Base-by-base conservation (phyloP, 768 basidiomycete genomes). In the Amanita thiersii region DNA sequence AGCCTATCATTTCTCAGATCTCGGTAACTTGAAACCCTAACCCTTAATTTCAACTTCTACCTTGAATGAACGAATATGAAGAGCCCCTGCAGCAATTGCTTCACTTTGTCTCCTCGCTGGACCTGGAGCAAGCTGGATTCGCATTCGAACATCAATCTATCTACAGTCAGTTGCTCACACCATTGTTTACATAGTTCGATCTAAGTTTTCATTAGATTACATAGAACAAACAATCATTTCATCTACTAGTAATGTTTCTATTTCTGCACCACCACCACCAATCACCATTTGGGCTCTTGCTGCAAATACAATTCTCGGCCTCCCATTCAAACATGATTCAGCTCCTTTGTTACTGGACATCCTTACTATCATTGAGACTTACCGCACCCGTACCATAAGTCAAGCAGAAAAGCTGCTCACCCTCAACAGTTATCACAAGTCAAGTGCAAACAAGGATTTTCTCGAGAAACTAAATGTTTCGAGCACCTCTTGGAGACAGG, bases 221-320 rank as follows among this genome's bases (percentile, higher is more conserved):
- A 52, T 58, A 11, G 49, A 53, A 19, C 30, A 50, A 19, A 41
- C 46, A 9, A 49, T 58, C 18, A 49, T 56, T 17, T 50, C 51
- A 5, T 52, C 57, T n/a, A n/a, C n/a, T n/a, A n/a, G n/a, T 41
- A 50, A 25, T 56, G 55, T 23, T 42, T 48, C 25, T 42, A 52
- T 19, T 45, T 50, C 14, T 46, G 53, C 37, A 43, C 47, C 37
- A 48, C n/a, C 50, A 25, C 57, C 57, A 2, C 36, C 37, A 4
- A 14, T 39, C n/a, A 37, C 38, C 10, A 20, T 45, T n/a, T 12
- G 38, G 17, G 37, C 25, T 15, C 44, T 43, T 11, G 42, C 33
- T 19, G 42, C 34, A 9, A 37, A 45, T 18, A 26, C 40, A 9
- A 32, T 43, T 33, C 37, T 37, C 15, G n/a, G n/a, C n/a, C n/a